phyloP scores from a whole-genome alignment of 2,329 filamentous ascomycete genomes.

The Claviceps fusiformis region DNA sequence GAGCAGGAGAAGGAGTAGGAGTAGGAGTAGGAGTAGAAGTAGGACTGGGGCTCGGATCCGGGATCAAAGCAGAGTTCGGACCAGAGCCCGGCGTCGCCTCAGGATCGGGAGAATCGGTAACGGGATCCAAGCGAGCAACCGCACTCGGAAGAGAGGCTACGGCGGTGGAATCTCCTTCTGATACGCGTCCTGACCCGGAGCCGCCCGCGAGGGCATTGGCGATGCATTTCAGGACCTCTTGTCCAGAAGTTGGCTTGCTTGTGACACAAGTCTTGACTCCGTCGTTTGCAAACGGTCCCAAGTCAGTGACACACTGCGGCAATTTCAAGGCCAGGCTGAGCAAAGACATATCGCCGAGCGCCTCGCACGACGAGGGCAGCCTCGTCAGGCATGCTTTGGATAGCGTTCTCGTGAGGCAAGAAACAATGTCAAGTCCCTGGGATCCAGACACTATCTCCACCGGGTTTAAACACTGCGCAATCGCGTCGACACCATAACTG shows the following conservation, averaged over 20 bases:
- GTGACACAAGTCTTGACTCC: not conserved
- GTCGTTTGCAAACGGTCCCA: constrained; percentile 3
- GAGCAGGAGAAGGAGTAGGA: too few species aligned
- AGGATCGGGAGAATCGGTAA: too few species aligned
- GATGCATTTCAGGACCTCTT: not conserved
- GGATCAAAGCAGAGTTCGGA: too few species aligned
- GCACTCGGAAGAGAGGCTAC: too few species aligned
- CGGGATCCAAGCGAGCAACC: not conserved
- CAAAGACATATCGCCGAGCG: not conserved
- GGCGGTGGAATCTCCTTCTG: not conserved
- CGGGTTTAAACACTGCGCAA: constrained; percentile 2
- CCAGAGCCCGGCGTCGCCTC: too few species aligned
- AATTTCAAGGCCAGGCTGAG: not conserved
- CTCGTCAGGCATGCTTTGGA: constrained; percentile 1
- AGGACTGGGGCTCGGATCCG: too few species aligned
- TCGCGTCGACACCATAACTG: not conserved
- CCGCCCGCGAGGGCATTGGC: not conserved
- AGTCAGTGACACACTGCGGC: constrained; percentile 2
- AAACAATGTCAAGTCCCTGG: not conserved
- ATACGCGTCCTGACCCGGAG: not conserved
- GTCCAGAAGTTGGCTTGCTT: not conserved
- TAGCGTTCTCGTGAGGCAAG: constrained; percentile 3
- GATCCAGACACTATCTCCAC: not conserved
- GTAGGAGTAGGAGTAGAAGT: too few species aligned
- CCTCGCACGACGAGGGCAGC: constrained; percentile 5